Percentiles rank a stretch among this genome's conserved stretches.
Evolutionary conservation across 169 alveolate genomes (phyloP).

Genomic region (Theileria equi): DNA sequence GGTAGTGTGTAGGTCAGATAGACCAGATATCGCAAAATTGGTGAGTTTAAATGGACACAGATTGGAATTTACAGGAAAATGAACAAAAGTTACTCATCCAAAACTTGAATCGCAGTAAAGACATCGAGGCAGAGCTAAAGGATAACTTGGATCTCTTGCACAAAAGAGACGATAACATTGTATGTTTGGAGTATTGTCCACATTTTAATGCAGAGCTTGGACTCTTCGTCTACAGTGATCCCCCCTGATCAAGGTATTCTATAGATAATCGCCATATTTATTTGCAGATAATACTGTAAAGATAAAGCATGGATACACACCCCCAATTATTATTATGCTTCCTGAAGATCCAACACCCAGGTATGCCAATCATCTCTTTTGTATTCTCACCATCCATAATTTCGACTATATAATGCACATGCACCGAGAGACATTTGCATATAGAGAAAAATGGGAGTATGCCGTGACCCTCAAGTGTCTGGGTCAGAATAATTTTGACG

Average conservation of each 20-base stretch:
- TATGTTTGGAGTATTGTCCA: not conserved
- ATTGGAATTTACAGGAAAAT: conserved; percentile 16
- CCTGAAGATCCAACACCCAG: conserved; percentile 61
- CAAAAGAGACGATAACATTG: conserved; percentile 23
- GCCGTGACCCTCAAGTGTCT: conserved; percentile 52
- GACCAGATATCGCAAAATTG: conserved; percentile 32
- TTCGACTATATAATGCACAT: not conserved
- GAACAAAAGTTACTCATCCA: conserved; percentile 58
- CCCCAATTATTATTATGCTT: conserved; percentile 52
- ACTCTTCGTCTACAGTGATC: not conserved
- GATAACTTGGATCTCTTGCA: conserved; percentile 26
- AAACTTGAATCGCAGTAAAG: conserved; percentile 18
- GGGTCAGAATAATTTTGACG: conserved; percentile 49
- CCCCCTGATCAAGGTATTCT: conserved; percentile 1
- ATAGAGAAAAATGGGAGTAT: conserved; percentile 65
- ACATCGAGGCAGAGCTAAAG: conserved; percentile 22
- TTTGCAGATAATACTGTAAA: not conserved
- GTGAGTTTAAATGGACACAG: not conserved
- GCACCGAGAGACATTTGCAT: no score
- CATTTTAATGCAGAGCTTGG: conserved; percentile 3
- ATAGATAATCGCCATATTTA: not conserved
- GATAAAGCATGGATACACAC: conserved; percentile 23
- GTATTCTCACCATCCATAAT: not conserved
- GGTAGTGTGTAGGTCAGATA: no score
- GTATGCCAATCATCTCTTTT: not conserved